Base-by-base conservation (phyloP, 2,329 filamentous ascomycete species). In the Periconia sp. region DNA sequence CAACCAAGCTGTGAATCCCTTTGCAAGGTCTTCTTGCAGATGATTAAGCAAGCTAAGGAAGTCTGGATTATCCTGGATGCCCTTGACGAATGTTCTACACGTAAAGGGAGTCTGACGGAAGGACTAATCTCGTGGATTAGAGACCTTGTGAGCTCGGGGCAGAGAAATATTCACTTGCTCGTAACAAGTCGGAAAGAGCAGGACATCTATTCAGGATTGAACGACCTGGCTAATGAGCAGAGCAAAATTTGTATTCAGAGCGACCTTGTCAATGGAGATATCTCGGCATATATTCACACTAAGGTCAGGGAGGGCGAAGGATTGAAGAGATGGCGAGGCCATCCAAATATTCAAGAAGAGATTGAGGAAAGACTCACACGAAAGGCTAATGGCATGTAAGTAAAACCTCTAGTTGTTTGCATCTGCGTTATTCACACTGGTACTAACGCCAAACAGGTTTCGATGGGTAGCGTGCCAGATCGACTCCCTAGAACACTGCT, bases 311-410 rank as follows among this genome's bases (percentile, higher is more conserved):
- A 52, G 7, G 39, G 53, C 24, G 13, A 45, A 12, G 44, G 43
- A 7, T 42, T 65, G 11, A 52, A 52, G n/a, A 57, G 54, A 31
- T 66, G 63, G 65, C 22, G 36, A 33, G 10, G 18, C 0, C 39
- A 45, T 4, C 43, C 55, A 16, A 48, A 61, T 23, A 24, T 39
- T 22, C 40, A 39, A 19, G 7, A 34, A 13, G 26, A 44, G 15
- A 44, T 44, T 34, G 40, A 44, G 40, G 16, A 4, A 17, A 8
- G 18, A 1, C 39, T 57, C 17, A 57, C 53, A 40, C 9, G 50
- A 9, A 60, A 60, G 19, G 53, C 61, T 13, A 38, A 61, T 29
- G 64, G 29, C 15, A 36, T 43, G 2, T 28, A 61, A 60, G 63
- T 5, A 5, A 4, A 28, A 28, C 15, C 5, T 12, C 5, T 28